A percentile compares a stretch with the other conserved stretches of the same genome.
Evolutionary conservation across 257 asterid species (phyloP).

Genomic region (Ehretia macrophylla): DNA sequence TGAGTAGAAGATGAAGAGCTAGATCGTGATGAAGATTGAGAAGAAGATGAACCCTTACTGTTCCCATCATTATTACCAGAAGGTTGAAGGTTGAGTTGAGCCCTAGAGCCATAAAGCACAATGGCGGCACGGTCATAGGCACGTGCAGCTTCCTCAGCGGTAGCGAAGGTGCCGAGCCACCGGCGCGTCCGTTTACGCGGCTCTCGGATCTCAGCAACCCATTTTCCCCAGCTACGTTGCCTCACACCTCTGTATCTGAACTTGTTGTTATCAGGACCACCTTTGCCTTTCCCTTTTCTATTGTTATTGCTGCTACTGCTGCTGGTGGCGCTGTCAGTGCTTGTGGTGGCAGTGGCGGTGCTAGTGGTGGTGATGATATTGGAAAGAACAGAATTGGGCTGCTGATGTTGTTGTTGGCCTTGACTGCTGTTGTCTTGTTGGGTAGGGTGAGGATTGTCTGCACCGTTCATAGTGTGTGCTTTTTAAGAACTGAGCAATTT

Average conservation of each 20-base stretch:
- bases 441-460: constrained; percentile 31
- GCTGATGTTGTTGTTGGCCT: background rate
- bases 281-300: constrained; percentile 50
- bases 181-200: constrained; percentile 70
- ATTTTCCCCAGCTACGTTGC: constrained; percentile 97
- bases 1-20: constrained; percentile 44
- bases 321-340: constrained; percentile 6
- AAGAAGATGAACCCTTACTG: constrained; percentile 18
- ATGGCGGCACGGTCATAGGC: constrained; percentile 96
- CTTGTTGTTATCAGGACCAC: constrained; percentile 87
- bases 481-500: constrained; percentile 18
- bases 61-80: constrained; percentile 16
- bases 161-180: constrained; percentile 86
- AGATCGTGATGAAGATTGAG: constrained; percentile 30
- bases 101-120: constrained; percentile 62
- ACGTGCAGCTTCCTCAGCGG: constrained; percentile 98
- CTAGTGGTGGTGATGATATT: background rate
- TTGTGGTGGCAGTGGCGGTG: constrained; percentile 16
- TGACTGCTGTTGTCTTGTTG: constrained; percentile 6
- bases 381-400: background rate
- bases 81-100: constrained; percentile 77
- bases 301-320: constrained; percentile 1
- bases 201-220: constrained; percentile 99
- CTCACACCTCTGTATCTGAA: constrained; percentile 78
- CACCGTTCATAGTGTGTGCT: constrained; percentile 63